Conservation (phyloP, 2,329 filamentous ascomycete genomes). For the Cladosporium sp. region DNA sequence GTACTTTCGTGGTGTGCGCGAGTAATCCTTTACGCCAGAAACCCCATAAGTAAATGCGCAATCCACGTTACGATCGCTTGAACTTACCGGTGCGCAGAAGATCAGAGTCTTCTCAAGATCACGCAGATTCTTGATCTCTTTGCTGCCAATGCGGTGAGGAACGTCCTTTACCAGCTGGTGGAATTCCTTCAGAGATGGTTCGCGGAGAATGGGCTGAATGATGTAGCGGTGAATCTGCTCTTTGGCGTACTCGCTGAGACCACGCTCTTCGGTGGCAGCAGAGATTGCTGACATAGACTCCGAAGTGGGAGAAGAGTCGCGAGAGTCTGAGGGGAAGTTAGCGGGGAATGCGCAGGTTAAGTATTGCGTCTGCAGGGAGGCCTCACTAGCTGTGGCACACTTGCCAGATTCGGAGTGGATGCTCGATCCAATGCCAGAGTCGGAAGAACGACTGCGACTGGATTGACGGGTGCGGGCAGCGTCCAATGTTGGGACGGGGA, state of each 20-base stretch:
- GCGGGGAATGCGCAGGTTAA: conserved; percentile 4
- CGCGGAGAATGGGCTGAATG: conserved; percentile 73
- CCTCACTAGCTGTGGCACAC: conserved; percentile 18
- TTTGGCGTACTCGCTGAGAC: conserved; percentile 67
- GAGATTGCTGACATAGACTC: conserved; percentile 30
- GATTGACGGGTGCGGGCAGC: conserved; percentile 52
- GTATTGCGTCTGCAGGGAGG: conserved; percentile 8
- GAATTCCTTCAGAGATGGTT: conserved; percentile 74
- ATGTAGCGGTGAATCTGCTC: conserved; percentile 79
- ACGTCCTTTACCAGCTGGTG: conserved; percentile 76
- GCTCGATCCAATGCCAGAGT: conserved; percentile 86
- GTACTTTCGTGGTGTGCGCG: conserved; percentile 70
- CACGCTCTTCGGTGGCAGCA: conserved; percentile 44
- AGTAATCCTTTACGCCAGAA: conserved; percentile 68
- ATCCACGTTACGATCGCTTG: conserved; percentile 46
- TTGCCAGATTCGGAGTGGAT: conserved; percentile 46
- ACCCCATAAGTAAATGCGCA: conserved; percentile 68
- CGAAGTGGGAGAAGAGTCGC: conserved; percentile 27
- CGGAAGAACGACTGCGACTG: conserved; percentile 72
- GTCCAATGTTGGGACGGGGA: conserved; percentile 49
- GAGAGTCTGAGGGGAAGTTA: conserved; percentile 23
- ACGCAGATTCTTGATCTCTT: conserved; percentile 85
- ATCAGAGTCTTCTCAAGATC: conserved; percentile 93
- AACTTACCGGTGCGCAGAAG: conserved; percentile 91
- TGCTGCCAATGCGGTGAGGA: conserved; percentile 75